Base-by-base conservation (phyloP, 257 asterid species). In the Leptodermis oblonga region DNA sequence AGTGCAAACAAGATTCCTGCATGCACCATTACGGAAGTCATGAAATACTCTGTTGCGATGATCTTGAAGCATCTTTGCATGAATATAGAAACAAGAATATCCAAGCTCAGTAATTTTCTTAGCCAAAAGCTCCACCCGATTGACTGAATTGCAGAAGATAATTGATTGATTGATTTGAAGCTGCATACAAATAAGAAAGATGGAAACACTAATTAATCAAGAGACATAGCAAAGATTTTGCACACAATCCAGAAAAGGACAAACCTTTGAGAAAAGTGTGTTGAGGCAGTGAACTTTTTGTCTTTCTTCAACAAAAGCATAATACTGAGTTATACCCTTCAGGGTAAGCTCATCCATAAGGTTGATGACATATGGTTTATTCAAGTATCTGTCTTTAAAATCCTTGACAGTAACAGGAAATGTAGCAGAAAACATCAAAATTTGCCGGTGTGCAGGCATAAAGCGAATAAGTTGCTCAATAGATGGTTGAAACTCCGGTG, bases 1-100 rank as follows among this genome's bases (percentile, higher is more conserved):
- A 45, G 97, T 91, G 84, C 97, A 91, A 39, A 91, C 97, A 80
- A 91, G 97, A 80, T 91, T 91, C 84, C 97, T 83, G 83, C 97
- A 91, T 72, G 93, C 96, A 68, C 97, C 96, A 78, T 91, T 91
- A 70, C 97, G 95, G 76, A 91, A 91, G 81, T 90, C 96, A 55
- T 90, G 97, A 80, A 90, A 90, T 39, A 90, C 97, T 82, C 97
- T 82, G 78, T 88, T 90, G 72, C 97, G 89, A 67, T 90, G 97
- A 80, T 90, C 97, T 78, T 90, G 97, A 78, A 90, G 97, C 96
- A 91, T 91, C 84, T 91, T 91, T 12, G 97, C 97, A 68, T 91
- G 97, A 68, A 91, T 91, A 68, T 91, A 91, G 87, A 91, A 91
- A 81, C 97, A 91, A 67, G 97, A 88, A 84, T 83, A 91, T 67